Conservation (phyloP, 1,284 basidiomycete species). For the Heterobasidion annosum region DNA sequence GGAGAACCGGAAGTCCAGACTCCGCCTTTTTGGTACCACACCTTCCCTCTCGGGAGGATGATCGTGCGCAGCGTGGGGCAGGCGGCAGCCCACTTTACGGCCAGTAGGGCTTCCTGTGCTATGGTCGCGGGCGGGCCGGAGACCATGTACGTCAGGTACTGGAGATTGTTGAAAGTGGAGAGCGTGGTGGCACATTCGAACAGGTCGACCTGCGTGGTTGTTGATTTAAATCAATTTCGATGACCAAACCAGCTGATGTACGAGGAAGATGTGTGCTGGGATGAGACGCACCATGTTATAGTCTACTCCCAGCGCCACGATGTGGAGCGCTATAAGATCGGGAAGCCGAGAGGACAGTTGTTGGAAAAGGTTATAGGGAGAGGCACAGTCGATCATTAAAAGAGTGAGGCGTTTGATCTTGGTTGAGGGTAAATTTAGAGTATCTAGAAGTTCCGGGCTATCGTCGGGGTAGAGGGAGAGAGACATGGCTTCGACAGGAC, state of each 20-base stretch:
- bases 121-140: constrained; percentile 13
- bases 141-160: constrained; percentile 33
- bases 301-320: not conserved
- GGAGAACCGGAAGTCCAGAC: too few species aligned
- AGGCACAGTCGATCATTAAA: constrained; percentile 42
- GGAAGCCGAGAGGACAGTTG: constrained; percentile 39
- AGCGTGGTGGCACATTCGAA: too few species aligned
- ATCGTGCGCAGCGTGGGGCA: constrained; percentile 34
- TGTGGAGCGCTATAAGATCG: constrained; percentile 26
- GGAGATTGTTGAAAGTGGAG: constrained; percentile 21
- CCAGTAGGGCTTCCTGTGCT: constrained; percentile 25
- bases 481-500: constrained; percentile 43
- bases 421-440: constrained; percentile 27
- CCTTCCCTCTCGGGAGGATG: constrained; percentile 30
- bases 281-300: constrained; percentile 20
- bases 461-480: constrained; percentile 40
- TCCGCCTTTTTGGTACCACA: constrained; percentile 21
- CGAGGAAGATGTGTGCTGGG: too few species aligned
- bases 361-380: constrained; percentile 31
- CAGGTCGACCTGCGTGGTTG: too few species aligned
- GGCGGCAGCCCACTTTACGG: constrained; percentile 25
- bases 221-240: too few species aligned
- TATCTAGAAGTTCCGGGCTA: constrained; percentile 28
- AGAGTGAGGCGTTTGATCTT: constrained; percentile 42
- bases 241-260: too few species aligned